Percentiles rank a stretch among this genome's conserved stretches.
Conservation (phyloP, 228 moss, liverwort and hornwort genomes). For the Sphagnum fallax region DNA sequence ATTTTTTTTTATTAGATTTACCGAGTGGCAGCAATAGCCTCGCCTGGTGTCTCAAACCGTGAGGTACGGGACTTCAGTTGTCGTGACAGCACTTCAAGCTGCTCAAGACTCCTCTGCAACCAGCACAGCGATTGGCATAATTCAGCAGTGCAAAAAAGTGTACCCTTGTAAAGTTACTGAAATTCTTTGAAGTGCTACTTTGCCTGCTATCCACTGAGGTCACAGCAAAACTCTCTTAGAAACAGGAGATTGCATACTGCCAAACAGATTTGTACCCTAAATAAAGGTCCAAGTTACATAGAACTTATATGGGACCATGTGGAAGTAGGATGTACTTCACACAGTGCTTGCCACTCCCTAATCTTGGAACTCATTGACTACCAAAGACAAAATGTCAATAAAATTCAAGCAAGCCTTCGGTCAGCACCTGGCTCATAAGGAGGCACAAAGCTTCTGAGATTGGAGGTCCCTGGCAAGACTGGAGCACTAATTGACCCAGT, state of each 20-base stretch:
- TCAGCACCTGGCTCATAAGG: too few relatives aligned
- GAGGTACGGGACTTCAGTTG: conserved; percentile 93
- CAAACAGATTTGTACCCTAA: not conserved
- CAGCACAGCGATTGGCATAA: not conserved
- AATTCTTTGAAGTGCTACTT: not conserved
- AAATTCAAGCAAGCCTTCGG: too few relatives aligned
- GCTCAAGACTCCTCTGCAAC: conserved; percentile 81
- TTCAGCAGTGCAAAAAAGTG: not conserved
- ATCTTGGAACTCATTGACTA: too few relatives aligned
- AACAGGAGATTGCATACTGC: not conserved
- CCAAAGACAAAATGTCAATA: too few relatives aligned
- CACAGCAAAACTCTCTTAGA: not conserved
- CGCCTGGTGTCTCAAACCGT: conserved; percentile 87
- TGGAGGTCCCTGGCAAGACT: too few relatives aligned
- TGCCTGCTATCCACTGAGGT: not conserved
- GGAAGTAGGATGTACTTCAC: too few relatives aligned
- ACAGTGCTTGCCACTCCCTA: too few relatives aligned
- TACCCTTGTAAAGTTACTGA: too few relatives aligned
- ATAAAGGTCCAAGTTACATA: too few relatives aligned
- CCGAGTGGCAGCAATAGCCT: conserved; percentile 95
- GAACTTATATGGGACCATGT: too few relatives aligned
- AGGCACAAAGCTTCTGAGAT: too few relatives aligned
- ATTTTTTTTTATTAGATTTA: conserved; percentile 5
- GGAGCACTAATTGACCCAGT: too few relatives aligned
- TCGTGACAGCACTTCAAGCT: conserved; percentile 80